Base-by-base conservation (phyloP, 1,284 basidiomycete genomes). In the Spongispora temasekensis region DNA sequence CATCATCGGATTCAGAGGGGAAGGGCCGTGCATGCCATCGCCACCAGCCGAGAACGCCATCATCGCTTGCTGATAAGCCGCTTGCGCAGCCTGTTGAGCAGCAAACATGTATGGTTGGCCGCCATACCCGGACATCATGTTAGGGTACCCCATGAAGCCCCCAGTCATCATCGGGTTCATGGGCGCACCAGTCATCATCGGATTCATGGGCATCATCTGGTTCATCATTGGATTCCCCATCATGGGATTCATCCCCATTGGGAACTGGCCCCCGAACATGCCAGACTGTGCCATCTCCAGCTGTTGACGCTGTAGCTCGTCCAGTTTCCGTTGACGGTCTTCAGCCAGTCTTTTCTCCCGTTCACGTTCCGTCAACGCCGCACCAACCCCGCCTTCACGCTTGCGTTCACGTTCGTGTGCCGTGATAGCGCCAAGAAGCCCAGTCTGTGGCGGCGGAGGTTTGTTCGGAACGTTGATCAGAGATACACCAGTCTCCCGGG, bases 401-500 rank as follows among this genome's bases (percentile, higher is more conserved):
- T 97, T 95, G 64, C 95, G 84, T 63, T 98, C 96, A 59, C 93
- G 85, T 77, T 99, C 95, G 75, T 97, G 95, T 21, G 91, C 93
- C 28, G 94, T 95, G 68, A 99, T 96, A 3, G 96, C 96, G 25
- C 97, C 97, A 52, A 99, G 85, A 37, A 99, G 84, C 40, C 97
- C 97, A 35, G 93, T 94, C 76, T 97, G 94, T 10, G 97, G 97
- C 2, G 95, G 94, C 5, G 94, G 95, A 0, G 96, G 95, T 75
- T 97, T 97, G 72, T 89, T 87, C 5, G 94, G 93, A 23, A 99
- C 94, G 71, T 96, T 96, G 77, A 99, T 90, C 59, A 99, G 83
- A 12, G 93, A 93, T 30, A 87, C 89, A 35, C 97, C 97, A 9
- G 83, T 87, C 75, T 96, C 94, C 51, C 96, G 84, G 7, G 97